These are phyloP conservation scores for Quercus aquifolioides DNA, from an alignment of 306 rosid genomes.

Conservation along the genomic window DNA sequence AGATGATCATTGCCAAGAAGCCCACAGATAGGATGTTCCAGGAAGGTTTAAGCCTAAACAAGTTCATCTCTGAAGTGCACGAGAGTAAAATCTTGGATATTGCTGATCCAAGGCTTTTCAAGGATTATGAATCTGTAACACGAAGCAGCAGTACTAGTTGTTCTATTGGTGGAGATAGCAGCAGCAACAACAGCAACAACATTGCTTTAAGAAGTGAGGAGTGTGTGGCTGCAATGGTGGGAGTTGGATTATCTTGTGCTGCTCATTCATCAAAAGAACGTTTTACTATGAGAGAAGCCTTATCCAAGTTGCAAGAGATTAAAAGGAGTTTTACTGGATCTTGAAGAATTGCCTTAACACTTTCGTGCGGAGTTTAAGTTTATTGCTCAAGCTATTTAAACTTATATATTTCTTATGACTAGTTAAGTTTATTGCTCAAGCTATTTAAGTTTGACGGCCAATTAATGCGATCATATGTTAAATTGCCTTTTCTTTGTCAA, in stretches of 20 bases:
- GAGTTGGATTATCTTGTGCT: slow-evolving; percentile 31
- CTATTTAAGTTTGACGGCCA: too few relatives aligned
- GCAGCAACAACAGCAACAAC: not conserved
- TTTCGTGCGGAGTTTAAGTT: too few relatives aligned
- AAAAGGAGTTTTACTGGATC: not conserved
- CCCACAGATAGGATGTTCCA: slow-evolving; percentile 32
- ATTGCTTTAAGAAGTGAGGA: slow-evolving; percentile 13
- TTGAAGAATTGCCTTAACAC: too few relatives aligned
- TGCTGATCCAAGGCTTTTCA: slow-evolving; percentile 26
- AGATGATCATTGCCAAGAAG: slow-evolving; percentile 31
- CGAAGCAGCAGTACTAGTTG: slow-evolving; percentile 1
- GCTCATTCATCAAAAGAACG: slow-evolving; percentile 29
- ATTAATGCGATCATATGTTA: too few relatives aligned
- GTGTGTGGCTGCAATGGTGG: slow-evolving; percentile 11
- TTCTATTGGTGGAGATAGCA: not conserved
- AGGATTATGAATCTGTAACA: not conserved
- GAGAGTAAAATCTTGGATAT: slow-evolving; percentile 16
- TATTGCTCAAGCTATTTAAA: too few relatives aligned
- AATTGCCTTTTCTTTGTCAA: too few relatives aligned
- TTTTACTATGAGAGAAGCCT: slow-evolving; percentile 31
- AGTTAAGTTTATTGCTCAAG: too few relatives aligned
- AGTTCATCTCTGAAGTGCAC: slow-evolving; percentile 15
- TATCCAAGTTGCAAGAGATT: slow-evolving; percentile 20
- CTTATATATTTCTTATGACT: too few relatives aligned
- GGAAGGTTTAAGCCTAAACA: slow-evolving; percentile 32